phyloP scores from a whole-genome alignment of 1,284 basidiomycete genomes.

The Mycosarcoma mackinlayi region DNA sequence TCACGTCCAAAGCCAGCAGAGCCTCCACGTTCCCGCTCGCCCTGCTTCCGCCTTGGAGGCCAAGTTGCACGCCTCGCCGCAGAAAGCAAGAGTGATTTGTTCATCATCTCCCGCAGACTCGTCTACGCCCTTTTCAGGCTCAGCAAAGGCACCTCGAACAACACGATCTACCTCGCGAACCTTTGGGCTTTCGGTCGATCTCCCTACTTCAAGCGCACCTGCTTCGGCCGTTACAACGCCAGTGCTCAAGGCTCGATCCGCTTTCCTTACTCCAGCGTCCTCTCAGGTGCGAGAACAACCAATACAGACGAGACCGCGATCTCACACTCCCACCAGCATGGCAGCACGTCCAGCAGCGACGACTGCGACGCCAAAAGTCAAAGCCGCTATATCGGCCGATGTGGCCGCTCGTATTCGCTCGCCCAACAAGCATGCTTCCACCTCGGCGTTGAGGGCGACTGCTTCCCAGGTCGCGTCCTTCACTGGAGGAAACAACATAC shows the following conservation, averaged over 20 bases:
- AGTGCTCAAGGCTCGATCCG: constrained; percentile 15
- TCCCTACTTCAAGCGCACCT: constrained; percentile 9
- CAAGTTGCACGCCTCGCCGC: constrained; percentile 6
- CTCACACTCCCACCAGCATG: constrained; percentile 33
- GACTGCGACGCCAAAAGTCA: constrained; percentile 36
- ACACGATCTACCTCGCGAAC: constrained; percentile 21
- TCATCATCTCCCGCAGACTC: not conserved
- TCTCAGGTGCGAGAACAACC: not conserved
- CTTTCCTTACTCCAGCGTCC: constrained; percentile 2
- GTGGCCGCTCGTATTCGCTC: constrained; percentile 40
- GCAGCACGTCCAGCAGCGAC: constrained; percentile 13
- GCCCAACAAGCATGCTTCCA: constrained; percentile 41
- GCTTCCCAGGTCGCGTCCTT: not conserved
- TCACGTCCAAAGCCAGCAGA: not conserved
- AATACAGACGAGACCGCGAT: constrained; percentile 22
- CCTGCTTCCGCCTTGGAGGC: constrained; percentile 27
- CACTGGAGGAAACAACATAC: too few species aligned
- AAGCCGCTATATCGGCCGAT: constrained; percentile 42
- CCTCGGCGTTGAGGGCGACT: constrained; percentile 18
- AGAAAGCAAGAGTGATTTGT: not conserved
- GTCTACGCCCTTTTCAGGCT: not conserved
- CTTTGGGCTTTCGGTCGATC: not conserved
- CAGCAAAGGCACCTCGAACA: not conserved
- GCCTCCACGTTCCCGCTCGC: not conserved
- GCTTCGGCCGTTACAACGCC: constrained; percentile 17